Percentiles rank a stretch among this genome's conserved stretches.
Evolutionary conservation across 1,139 yeast genomes (phyloP).

Genomic region (Citeromyces hawaiiensis): DNA sequence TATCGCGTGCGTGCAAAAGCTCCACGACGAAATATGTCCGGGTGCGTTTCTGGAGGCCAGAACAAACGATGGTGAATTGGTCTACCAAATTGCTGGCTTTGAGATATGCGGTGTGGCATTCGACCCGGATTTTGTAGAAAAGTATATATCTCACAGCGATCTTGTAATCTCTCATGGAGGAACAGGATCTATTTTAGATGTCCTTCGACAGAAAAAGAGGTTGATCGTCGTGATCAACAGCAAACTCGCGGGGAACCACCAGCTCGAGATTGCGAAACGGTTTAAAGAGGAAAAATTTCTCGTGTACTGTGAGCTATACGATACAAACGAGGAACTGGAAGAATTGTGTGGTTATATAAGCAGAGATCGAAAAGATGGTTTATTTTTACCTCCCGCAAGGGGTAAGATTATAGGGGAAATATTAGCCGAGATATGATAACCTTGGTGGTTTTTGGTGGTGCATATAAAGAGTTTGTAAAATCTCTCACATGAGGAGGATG

Average conservation of each 20-base stretch:
- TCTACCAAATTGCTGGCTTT: constrained; percentile 6
- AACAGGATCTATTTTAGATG: constrained; percentile 83
- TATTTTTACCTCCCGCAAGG: background rate
- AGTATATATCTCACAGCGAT: constrained; percentile 27
- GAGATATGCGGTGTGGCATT: constrained; percentile 34
- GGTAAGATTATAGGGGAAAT: background rate
- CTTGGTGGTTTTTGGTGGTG: too few species aligned
- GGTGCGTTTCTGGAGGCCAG: constrained; percentile 5
- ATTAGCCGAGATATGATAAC: background rate
- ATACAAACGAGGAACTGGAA: constrained; percentile 3
- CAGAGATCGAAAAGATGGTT: background rate
- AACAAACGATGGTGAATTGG: constrained; percentile 3
- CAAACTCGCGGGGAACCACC: constrained; percentile 76
- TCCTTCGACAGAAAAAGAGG: constrained; percentile 39
- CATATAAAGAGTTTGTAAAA: too few species aligned
- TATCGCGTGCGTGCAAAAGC: constrained; percentile 3
- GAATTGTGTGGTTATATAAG: background rate
- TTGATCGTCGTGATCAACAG: constrained; percentile 64
- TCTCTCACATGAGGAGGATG: too few species aligned
- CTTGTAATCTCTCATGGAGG: constrained; percentile 85
- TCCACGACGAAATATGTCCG: constrained; percentile 6
- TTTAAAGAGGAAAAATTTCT: constrained; percentile 26
- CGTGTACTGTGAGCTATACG: constrained; percentile 8
- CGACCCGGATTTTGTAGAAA: constrained; percentile 22
- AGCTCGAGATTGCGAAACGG: constrained; percentile 58